phyloP scores from a whole-genome alignment of 2,329 filamentous ascomycete species.

The Xylaria sp. region DNA sequence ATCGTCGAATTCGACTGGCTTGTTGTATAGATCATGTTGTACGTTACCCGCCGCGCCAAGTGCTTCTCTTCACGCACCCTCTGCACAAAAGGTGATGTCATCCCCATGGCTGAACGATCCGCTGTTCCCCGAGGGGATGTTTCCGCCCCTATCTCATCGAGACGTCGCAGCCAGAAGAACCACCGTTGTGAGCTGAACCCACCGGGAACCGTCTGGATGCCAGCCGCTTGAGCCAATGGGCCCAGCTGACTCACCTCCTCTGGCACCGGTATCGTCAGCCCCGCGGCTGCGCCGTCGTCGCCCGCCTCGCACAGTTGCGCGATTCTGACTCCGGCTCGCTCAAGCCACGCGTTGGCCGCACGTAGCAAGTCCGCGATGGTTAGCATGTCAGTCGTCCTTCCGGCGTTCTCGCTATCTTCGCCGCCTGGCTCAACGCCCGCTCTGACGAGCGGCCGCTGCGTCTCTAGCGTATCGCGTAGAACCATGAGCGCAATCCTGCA shows the following conservation, averaged over 20 bases:
- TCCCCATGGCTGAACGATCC: constrained; percentile 11
- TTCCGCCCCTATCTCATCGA: constrained; percentile 32
- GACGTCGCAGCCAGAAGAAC: constrained; percentile 33
- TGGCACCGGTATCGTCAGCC: constrained; percentile 16
- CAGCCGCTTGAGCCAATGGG: constrained; percentile 27
- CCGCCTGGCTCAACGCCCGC: constrained; percentile 28
- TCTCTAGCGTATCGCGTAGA: constrained; percentile 30
- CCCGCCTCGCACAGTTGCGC: constrained; percentile 32
- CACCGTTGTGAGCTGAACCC: constrained; percentile 32
- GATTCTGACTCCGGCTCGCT: constrained; percentile 28
- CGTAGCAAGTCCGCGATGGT: constrained; percentile 30
- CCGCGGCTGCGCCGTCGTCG: constrained; percentile 10
- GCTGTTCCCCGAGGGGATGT: constrained; percentile 10
- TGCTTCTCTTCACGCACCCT: constrained; percentile 27
- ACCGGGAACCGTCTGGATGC: constrained; percentile 17
- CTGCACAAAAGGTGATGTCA: constrained; percentile 26
- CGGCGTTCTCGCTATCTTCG: constrained; percentile 31
- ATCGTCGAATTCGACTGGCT: constrained; percentile 31
- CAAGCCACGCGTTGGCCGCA: constrained; percentile 28
- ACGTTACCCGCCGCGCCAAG: constrained; percentile 26
- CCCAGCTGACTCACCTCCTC: constrained; percentile 24
- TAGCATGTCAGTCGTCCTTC: constrained; percentile 29
- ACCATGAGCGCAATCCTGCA: constrained; percentile 31
- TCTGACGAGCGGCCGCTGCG: constrained; percentile 27
- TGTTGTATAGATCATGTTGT: constrained; percentile 30